Evolutionary conservation across 2,329 filamentous ascomycete genomes (phyloP).

Genomic region (Aspergillus pseudoterreus): DNA sequence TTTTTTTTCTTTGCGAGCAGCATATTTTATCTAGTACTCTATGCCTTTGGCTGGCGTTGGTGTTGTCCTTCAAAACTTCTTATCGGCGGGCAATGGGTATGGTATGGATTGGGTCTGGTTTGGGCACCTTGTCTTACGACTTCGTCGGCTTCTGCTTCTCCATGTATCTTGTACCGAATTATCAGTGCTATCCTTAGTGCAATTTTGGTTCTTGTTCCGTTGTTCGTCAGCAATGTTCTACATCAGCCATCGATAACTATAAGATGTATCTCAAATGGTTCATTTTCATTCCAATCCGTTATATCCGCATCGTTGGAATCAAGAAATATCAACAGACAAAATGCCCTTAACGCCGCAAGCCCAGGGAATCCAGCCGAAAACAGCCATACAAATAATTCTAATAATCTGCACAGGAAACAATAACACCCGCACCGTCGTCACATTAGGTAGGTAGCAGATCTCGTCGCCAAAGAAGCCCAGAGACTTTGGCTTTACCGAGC

Average conservation of each 20-base stretch:
- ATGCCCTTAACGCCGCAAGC: neutral
- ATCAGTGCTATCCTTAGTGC: too few relatives aligned
- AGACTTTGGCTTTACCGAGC: slow-evolving; percentile 2
- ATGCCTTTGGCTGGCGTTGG: too few relatives aligned
- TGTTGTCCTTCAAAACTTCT: too few relatives aligned
- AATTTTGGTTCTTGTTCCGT: too few relatives aligned
- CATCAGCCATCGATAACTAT: too few relatives aligned
- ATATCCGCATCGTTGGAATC: neutral
- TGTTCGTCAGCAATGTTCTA: too few relatives aligned
- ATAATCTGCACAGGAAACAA: neutral
- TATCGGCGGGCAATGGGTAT: too few relatives aligned
- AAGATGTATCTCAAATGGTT: neutral
- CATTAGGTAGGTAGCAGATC: neutral
- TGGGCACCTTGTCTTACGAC: too few relatives aligned
- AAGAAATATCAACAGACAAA: neutral
- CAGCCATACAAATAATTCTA: neutral
- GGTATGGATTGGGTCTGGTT: too few relatives aligned
- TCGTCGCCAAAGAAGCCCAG: neutral
- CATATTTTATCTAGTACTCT: too few relatives aligned
- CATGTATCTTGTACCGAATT: too few relatives aligned
- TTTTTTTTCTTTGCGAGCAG: neutral
- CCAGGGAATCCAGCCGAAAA: neutral
- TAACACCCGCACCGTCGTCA: neutral
- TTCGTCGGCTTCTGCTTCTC: too few relatives aligned
- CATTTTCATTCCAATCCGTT: neutral